A percentile compares a stretch with the other conserved stretches of the same genome.
phyloP scores from a whole-genome alignment of 2,329 filamentous ascomycete genomes.

The Knoxdaviesia capensis region DNA sequence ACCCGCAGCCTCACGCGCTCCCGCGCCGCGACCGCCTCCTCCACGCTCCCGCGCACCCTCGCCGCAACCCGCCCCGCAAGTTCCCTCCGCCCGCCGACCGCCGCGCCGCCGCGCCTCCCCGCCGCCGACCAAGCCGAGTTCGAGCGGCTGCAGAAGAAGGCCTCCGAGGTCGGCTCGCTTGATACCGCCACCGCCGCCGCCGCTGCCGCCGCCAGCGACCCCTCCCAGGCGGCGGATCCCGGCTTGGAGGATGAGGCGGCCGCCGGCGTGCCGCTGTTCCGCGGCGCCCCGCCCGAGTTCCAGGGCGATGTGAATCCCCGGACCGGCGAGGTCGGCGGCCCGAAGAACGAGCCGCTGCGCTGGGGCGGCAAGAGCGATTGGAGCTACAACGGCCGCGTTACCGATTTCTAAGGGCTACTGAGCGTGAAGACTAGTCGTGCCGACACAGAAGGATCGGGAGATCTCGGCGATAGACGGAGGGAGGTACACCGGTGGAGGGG shows the following conservation, averaged over 20 bases:
- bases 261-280: constrained; percentile 23
- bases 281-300: constrained; percentile 77
- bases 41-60: constrained; percentile 3
- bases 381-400: constrained; percentile 90
- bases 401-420: constrained; percentile 49
- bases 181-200: constrained; percentile 8
- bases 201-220: constrained; percentile 9
- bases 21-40: constrained; percentile 4
- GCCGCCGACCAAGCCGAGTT: constrained; percentile 80
- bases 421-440: no score
- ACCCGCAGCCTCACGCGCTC: constrained; percentile 6
- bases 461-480: no score
- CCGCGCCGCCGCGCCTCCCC: constrained; percentile 70
- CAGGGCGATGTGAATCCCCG: constrained; percentile 79
- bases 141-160: constrained; percentile 58
- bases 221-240: constrained; percentile 9
- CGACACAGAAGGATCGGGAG: no score
- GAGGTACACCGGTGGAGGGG: not conserved
- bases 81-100: constrained; percentile 27
- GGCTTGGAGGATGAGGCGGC: constrained; percentile 7
- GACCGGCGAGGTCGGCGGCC: constrained; percentile 88
- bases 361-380: constrained; percentile 65
- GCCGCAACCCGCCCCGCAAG: constrained; percentile 12
- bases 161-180: constrained; percentile 23
- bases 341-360: constrained; percentile 87